A percentile compares a stretch with the other conserved stretches of the same genome.
These are phyloP conservation scores for Nidula niveotomentosa DNA, from an alignment of 1,284 basidiomycete species.

Conservation along the genomic window DNA sequence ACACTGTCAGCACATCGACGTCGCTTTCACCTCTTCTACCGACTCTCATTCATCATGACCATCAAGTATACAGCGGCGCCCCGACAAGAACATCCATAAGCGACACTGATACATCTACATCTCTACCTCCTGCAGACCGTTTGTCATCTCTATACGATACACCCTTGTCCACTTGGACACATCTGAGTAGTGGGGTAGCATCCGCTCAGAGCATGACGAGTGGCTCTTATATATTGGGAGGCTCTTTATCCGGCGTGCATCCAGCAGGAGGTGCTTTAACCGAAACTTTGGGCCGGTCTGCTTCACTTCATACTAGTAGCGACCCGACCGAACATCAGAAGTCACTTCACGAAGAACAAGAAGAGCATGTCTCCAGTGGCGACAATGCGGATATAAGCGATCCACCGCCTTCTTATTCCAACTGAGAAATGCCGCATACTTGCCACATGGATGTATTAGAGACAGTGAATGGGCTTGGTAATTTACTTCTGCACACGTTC, in stretches of 20 bases:
- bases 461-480: too few species aligned
- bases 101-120: background rate
- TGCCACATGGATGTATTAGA: too few species aligned
- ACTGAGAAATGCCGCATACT: background rate
- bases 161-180: background rate
- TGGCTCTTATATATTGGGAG: too few species aligned
- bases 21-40: too few species aligned
- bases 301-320: conserved; percentile 12
- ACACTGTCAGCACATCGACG: too few species aligned
- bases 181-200: background rate
- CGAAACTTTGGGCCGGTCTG: conserved; percentile 2
- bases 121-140: background rate
- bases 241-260: background rate
- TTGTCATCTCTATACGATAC: background rate
- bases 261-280: conserved; percentile 1
- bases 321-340: conserved; percentile 26
- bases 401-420: conserved; percentile 15
- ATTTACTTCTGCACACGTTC: background rate
- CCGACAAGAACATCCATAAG: background rate
- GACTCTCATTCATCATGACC: background rate
- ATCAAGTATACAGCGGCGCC: background rate
- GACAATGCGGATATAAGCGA: conserved; percentile 8
- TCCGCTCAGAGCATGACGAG: too few species aligned
- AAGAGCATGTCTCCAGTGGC: conserved; percentile 10
- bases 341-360: conserved; percentile 23